Base-by-base conservation (phyloP, 176 grass and related monocot genomes). In the Eragrostis curvula region DNA sequence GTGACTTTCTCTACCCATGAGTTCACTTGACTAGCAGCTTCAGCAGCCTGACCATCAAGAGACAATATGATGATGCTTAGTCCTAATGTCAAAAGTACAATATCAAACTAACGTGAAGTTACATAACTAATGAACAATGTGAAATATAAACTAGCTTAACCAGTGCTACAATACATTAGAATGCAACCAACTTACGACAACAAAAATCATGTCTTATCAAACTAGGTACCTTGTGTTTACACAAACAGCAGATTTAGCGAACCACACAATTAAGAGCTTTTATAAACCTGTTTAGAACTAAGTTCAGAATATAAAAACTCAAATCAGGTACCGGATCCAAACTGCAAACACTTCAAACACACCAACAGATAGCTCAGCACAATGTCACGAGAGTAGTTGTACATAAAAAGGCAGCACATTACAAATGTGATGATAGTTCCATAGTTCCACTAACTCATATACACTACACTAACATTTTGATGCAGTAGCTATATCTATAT, bases 1-100 rank as follows among this genome's bases (percentile, higher is more conserved):
- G 94, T 97, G 29, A 55, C 67, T 17, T 72, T 89, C 49, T 92
- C 89, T 7, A 90, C 87, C 94, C 91, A 97, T 39, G 89, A 88
- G 71, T 97, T 97, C 69, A 97, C 85, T 70, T 92, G 81, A 85
- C 60, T 61, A 71, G 78, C 52, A 63, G 72, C 78, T 85, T 92
- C 89, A 58, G 63, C 79, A 88, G 87, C 91, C 91, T 97, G 53
- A 53, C 66, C 30, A 77, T 23, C n/a, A 80, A 81, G 1, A 66
- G 8, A 81, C 43, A 59, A 74, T 66, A 68, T 40, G 83, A 42
- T 43, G 53, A 17, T 27, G 67, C 10, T 76, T 67, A 75, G n/a
- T 23, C 45, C 25, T 24, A 27, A 40, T 49, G 43, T 25, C 27
- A 83, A 41, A 78, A 67, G 5, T 17, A 63, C 60, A 59, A n/a